Evolutionary conservation across 202 grass and related monocot species (phyloP).

Genomic region (Panicum hallii): DNA sequence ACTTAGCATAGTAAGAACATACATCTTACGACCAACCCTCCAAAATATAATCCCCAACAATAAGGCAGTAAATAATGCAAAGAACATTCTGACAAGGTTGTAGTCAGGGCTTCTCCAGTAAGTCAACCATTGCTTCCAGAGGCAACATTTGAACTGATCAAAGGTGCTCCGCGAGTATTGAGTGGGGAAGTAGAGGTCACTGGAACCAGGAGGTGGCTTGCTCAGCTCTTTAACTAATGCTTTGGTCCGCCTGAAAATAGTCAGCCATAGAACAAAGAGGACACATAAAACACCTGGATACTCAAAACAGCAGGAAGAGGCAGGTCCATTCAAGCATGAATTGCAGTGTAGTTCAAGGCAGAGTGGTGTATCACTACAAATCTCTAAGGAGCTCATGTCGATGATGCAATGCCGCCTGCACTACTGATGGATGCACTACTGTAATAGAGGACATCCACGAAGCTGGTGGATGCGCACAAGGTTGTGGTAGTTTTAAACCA

Average conservation of each 20-base stretch:
- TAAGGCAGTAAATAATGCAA: conserved; percentile 61
- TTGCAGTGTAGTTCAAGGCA: conserved; percentile 28
- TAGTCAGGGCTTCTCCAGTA: conserved; percentile 86
- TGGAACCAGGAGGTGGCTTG: conserved; percentile 65
- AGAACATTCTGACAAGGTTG: conserved; percentile 73
- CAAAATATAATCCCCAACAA: conserved; percentile 73
- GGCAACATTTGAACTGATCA: conserved; percentile 67
- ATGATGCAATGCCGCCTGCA: not conserved
- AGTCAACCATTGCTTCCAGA: conserved; percentile 82
- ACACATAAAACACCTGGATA: conserved; percentile 27
- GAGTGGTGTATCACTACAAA: not conserved
- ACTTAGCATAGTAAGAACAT: conserved; percentile 38
- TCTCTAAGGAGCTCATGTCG: conserved; percentile 30
- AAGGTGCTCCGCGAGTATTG: conserved; percentile 56
- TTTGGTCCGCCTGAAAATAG: conserved; percentile 60
- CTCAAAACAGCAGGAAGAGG: conserved; percentile 31
- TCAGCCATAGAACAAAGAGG: conserved; percentile 34
- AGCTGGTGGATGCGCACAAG: not conserved
- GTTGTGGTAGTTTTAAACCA: not conserved
- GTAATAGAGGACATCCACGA: not conserved
- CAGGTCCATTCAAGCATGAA: conserved; percentile 9
- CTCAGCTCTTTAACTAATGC: conserved; percentile 68
- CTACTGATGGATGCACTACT: not conserved
- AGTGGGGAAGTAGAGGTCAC: conserved; percentile 66
- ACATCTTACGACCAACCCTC: conserved; percentile 67